Base-by-base conservation (phyloP, 1,139 yeast species). In the Saccharomyces pastorianus region DNA sequence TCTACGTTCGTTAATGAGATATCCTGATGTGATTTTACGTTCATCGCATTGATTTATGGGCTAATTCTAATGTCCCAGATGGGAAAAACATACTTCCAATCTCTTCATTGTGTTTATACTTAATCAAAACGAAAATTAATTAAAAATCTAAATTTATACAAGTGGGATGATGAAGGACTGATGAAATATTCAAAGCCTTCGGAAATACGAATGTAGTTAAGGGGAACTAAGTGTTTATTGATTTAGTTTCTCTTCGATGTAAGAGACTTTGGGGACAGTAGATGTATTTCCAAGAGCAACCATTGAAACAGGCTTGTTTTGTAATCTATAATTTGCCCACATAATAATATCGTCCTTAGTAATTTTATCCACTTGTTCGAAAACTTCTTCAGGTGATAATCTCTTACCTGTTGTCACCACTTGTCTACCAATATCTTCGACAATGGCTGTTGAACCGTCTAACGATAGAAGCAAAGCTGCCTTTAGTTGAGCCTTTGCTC, bases 361-460 rank as follows among this genome's bases (percentile, higher is more conserved):
- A 55, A 93, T 88, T 50, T 80, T 75, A 64, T 90, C 91, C 23
- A 93, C 95, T 59, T 87, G 79, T 60, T 84, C 82, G 69, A 91
- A 93, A 11, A 91, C 95, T 63, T 91, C 96, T 70, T 88, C 96
- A 2, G 99, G 97, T 14, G 95, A 79, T 64, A 89, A 78, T 67
- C 97, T 82, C 66, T 80, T 83, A 44, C 99, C 99, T 2, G 98
- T 91, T 55, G 96, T 91, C 51, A 93, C 96, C 58, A 93, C 78
- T 72, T 95, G 99, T 70, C 99, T 84, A 42, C 99, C 99, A 64
- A 95, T 89, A 72, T 93, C 99, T 72, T 93, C 99, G 32, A 97
- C 98, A 56, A 91, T 85, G 4, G 97, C 95, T 5, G 98, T 90
- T 20, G 96, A 85, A 58, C 96, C 97, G 70, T 95, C 99, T 53